Conservation (phyloP, 148 eudicot species). For the Rhododendron kiyosumense region DNA sequence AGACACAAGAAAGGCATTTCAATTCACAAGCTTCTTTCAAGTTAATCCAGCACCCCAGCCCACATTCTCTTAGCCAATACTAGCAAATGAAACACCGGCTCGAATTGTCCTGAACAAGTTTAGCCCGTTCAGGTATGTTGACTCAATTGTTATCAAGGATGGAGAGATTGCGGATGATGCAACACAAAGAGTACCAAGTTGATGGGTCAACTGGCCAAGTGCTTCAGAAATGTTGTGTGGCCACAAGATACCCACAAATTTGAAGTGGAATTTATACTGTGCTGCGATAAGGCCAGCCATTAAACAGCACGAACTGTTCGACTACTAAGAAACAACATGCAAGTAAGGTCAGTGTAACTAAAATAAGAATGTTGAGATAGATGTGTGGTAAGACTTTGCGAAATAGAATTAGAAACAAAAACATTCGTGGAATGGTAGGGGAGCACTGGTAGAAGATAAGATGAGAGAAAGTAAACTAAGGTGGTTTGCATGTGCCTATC, state of each 20-base stretch:
- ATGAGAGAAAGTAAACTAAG: background rate
- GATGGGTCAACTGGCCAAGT: background rate
- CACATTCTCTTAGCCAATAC: background rate
- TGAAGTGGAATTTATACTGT: background rate
- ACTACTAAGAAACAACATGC: background rate
- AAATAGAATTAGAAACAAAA: no score
- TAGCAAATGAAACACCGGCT: background rate
- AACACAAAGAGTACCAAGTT: background rate
- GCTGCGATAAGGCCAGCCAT: background rate
- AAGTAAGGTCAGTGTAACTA: background rate
- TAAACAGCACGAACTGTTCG: background rate
- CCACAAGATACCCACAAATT: background rate
- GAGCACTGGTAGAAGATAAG: background rate
- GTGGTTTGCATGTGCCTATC: background rate
- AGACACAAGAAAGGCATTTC: background rate
- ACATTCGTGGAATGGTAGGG: no score
- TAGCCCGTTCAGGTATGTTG: background rate
- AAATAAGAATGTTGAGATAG: no score
- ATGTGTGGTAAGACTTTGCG: no score
- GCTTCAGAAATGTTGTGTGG: background rate
- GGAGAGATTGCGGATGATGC: background rate
- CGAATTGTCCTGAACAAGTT: background rate
- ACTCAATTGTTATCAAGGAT: background rate
- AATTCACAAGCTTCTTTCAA: background rate
- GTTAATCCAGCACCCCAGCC: conserved; percentile 1